Evolutionary conservation across 2,329 filamentous ascomycete genomes (phyloP), one percentile per base, ranked within the genome.

Genomic region (Cladosporium sp.): DNA sequence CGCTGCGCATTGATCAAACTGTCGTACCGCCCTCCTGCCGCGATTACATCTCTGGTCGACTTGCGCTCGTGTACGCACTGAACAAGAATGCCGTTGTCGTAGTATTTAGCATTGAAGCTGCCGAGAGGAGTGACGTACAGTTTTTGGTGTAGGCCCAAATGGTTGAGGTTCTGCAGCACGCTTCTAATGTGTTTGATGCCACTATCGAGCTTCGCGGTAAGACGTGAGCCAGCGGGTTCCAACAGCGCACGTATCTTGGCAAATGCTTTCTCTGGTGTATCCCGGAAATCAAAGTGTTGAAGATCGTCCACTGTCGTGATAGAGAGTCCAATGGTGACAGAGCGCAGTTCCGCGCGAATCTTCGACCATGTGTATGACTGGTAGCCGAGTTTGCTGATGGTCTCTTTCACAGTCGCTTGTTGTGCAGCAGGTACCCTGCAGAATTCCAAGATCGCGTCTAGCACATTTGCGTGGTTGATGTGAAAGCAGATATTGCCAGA

Each of bases 11-110:
- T 86, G 64, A 99, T 93, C 19, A 99, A 78, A 50, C 86, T 85
- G 71, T 99, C 95, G 71, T 99, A 99, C 51, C 94, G 85, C 2
- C 94, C 94, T 52, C 95, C 94, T 34, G 92, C 94, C 5, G 93
- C 94, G 69, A 97, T 91, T 0, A 97, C 90, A 65, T 94, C 88
- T 66, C 80, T 78, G 61, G 84, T 87, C 61, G 88, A 84, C 71
- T 91, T 95, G 62, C 84, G 87, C 71, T 97, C 93, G 63, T 92
- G 91, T 2, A 97, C 77, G 68, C 92, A 97, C 61, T 95, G 90
- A 71, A 99, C 97, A 43, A 97, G 79, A 28, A 97, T 80, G 7
- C 92, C 92, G 1, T 89, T 88, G 17, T 84, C 80, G 73, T 94
- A 99, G 71, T 97, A 97, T 59, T 88, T 89, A 70, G 97, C 92